Conservation (phyloP, 257 asterid genomes). For the Capsicum rhomboideum region DNA sequence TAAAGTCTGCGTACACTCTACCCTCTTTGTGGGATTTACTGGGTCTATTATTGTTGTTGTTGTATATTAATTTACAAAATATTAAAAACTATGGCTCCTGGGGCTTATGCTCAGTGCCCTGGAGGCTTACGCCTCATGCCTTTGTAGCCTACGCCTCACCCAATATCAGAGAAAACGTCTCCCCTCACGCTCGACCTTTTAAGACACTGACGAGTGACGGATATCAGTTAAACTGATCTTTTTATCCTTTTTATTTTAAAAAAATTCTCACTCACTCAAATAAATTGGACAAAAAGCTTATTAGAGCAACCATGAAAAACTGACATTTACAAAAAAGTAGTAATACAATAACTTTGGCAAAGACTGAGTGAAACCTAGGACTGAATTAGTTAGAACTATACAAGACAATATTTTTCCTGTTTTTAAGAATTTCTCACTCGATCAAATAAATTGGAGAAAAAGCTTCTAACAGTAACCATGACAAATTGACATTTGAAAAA, state of each 20-base stretch:
- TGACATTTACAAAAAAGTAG: neutral
- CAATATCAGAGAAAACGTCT: neutral
- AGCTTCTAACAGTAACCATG: neutral
- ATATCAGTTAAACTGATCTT: neutral
- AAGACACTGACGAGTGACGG: neutral
- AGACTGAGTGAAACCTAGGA: neutral
- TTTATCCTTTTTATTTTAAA: neutral
- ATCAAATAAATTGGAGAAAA: neutral
- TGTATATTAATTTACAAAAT: neutral
- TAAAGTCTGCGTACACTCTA: too few relatives aligned
- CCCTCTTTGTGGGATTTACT: too few relatives aligned
- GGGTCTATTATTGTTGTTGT: too few relatives aligned
- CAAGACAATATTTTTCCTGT: neutral
- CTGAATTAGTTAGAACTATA: neutral
- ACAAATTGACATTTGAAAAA: neutral
- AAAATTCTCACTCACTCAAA: neutral
- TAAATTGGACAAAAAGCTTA: neutral
- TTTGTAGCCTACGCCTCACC: neutral
- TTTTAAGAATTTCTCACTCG: neutral
- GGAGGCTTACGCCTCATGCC: neutral
- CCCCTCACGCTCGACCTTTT: neutral
- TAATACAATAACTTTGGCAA: too few relatives aligned
- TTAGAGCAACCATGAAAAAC: neutral
- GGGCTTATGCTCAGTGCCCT: neutral
- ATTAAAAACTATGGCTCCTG: neutral